Percentiles rank a stretch among this genome's conserved stretches.
These are phyloP conservation scores for Lipomyces lipofer DNA, from an alignment of 805 yeast species.

Conservation along the genomic window DNA sequence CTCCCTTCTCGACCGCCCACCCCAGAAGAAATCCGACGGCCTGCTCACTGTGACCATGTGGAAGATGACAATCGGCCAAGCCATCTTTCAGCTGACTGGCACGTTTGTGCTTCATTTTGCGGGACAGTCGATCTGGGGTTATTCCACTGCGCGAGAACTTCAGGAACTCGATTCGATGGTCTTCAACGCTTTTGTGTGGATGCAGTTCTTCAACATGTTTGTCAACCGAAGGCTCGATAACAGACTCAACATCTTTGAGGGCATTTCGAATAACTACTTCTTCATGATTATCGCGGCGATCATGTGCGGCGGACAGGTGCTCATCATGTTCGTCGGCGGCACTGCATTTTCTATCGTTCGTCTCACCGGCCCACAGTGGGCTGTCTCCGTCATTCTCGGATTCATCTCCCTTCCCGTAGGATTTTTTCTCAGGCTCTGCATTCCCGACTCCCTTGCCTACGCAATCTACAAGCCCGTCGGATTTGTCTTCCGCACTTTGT, in stretches of 20 bases:
- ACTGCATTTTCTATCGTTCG: slow-evolving; percentile 83
- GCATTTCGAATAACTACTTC: slow-evolving; percentile 78
- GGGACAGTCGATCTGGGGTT: slow-evolving; percentile 59
- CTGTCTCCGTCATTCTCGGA: slow-evolving; percentile 79
- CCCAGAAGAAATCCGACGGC: slow-evolving; percentile 77
- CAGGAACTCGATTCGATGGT: slow-evolving; percentile 78
- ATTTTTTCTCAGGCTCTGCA: slow-evolving; percentile 59
- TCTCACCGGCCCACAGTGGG: slow-evolving; percentile 89
- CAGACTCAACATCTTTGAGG: slow-evolving; percentile 80
- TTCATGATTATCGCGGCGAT: slow-evolving; percentile 70
- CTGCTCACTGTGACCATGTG: slow-evolving; percentile 91
- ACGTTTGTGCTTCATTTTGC: slow-evolving; percentile 82
- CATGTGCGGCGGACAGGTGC: slow-evolving; percentile 79
- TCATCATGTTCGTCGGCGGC: slow-evolving; percentile 97
- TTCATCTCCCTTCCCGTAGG: slow-evolving; percentile 80
- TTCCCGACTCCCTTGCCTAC: slow-evolving; percentile 64
- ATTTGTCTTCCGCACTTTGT: slow-evolving; percentile 9
- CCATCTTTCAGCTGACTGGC: slow-evolving; percentile 70
- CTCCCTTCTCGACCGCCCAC: slow-evolving; percentile 72
- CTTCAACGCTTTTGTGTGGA: slow-evolving; percentile 96
- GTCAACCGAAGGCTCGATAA: slow-evolving; percentile 87
- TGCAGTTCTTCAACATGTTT: slow-evolving; percentile 90
- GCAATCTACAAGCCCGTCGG: slow-evolving; percentile 27
- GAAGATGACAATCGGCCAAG: slow-evolving; percentile 96
- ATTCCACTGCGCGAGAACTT: slow-evolving; percentile 46